A percentile compares a stretch with the other conserved stretches of the same genome.
Evolutionary conservation across 352 stramenopile genomes (phyloP).

Genomic region (Phytophthora cactorum): DNA sequence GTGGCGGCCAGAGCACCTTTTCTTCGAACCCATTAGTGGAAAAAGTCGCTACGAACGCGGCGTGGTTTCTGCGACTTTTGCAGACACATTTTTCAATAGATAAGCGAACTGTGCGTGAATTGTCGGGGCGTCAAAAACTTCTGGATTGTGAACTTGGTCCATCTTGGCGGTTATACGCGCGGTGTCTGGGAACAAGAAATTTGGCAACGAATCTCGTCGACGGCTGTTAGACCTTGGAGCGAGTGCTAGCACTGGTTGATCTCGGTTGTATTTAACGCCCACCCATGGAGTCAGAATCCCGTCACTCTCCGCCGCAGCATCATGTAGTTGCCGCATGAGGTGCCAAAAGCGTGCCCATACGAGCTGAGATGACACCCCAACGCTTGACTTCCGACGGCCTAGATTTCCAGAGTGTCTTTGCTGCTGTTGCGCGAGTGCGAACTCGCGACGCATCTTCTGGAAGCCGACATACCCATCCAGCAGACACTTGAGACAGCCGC

Average conservation of each 20-base stretch:
- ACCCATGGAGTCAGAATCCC: constrained; percentile 69
- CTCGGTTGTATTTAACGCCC: constrained; percentile 32
- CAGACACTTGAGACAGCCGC: constrained; percentile 84
- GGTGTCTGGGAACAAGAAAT: constrained; percentile 76
- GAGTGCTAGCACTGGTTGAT: constrained; percentile 42
- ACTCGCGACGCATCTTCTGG: constrained; percentile 66
- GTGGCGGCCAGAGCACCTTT: too few species aligned
- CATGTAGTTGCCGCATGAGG: constrained; percentile 79
- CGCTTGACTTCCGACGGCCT: constrained; percentile 27
- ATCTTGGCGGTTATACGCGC: constrained; percentile 65
- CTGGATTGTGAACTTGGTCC: constrained; percentile 43
- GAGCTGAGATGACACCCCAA: constrained; percentile 60
- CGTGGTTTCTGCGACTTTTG: constrained; percentile 11
- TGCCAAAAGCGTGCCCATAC: constrained; percentile 86
- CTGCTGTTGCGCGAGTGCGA: constrained; percentile 26
- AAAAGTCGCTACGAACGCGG: neutral
- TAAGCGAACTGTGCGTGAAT: constrained; percentile 62
- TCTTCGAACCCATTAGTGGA: too few species aligned
- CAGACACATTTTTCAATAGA: constrained; percentile 25
- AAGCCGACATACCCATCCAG: constrained; percentile 84
- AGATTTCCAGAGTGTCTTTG: constrained; percentile 16
- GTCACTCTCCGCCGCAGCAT: constrained; percentile 68
- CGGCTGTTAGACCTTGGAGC: constrained; percentile 47
- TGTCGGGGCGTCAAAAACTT: constrained; percentile 59
- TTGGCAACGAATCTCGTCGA: constrained; percentile 62